Evolutionary conservation across 768 basidiomycete species (phyloP).

Genomic region (Candolleomyces aberdarensis): DNA sequence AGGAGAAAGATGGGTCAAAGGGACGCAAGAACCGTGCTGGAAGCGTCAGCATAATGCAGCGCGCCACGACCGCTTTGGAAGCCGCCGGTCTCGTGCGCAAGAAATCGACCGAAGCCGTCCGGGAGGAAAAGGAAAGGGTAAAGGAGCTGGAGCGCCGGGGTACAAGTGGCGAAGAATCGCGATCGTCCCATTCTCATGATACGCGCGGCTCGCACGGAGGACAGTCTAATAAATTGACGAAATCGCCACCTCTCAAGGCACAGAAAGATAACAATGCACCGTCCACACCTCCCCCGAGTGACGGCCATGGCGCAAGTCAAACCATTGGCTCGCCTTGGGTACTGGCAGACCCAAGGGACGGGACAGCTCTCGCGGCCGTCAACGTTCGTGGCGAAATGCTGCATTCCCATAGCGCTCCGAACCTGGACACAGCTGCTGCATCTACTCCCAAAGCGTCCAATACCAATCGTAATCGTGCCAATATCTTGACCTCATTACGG

Average conservation of each 20-base stretch:
- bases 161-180: slow-evolving; percentile 50
- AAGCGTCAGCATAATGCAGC: slow-evolving; percentile 94
- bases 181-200: slow-evolving; percentile 47
- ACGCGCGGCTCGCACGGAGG: slow-evolving; percentile 39
- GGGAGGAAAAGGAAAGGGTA: slow-evolving; percentile 49
- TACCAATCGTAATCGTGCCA: slow-evolving; percentile 63
- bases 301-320: slow-evolving; percentile 24
- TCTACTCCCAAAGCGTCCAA: slow-evolving; percentile 13
- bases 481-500: slow-evolving; percentile 80
- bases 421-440: slow-evolving; percentile 25
- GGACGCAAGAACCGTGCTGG: slow-evolving; percentile 74
- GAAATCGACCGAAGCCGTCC: slow-evolving; percentile 73
- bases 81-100: slow-evolving; percentile 82
- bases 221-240: slow-evolving; percentile 57
- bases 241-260: slow-evolving; percentile 63
- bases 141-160: slow-evolving; percentile 41
- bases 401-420: slow-evolving; percentile 45
- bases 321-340: slow-evolving; percentile 72
- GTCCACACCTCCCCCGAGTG: slow-evolving; percentile 49
- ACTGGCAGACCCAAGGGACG: slow-evolving; percentile 45
- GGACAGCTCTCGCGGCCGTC: slow-evolving; percentile 24
- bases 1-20: slow-evolving; percentile 46
- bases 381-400: slow-evolving; percentile 52
- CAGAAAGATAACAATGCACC: slow-evolving; percentile 41
- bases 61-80: slow-evolving; percentile 87